phyloP scores from a whole-genome alignment of 352 stramenopile species.

The Pythium aquatile region DNA sequence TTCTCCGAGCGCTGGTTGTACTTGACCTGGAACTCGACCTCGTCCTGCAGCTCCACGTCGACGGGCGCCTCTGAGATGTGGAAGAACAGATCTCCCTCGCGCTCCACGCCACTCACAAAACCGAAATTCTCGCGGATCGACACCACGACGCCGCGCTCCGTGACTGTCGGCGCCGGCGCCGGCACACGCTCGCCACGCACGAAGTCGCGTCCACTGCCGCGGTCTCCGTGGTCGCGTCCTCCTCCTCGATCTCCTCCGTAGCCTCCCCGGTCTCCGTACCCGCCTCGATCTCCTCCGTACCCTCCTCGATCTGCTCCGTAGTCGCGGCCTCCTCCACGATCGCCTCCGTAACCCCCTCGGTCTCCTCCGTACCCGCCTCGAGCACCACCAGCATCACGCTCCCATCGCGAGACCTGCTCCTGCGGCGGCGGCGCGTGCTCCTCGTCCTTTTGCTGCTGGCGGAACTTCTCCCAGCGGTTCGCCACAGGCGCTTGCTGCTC shows the following conservation, averaged over 20 bases:
- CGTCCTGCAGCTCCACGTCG: constrained; percentile 65
- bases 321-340: background rate
- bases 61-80: constrained; percentile 75
- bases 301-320: background rate
- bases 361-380: constrained; percentile 7
- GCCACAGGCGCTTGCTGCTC: constrained; percentile 12
- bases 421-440: constrained; percentile 9
- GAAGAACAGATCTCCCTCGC: constrained; percentile 79
- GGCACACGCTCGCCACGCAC: constrained; percentile 12
- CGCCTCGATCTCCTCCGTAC: constrained; percentile 16
- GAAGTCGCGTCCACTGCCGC: constrained; percentile 1
- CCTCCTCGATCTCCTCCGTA: constrained; percentile 40
- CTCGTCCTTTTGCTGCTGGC: constrained; percentile 19
- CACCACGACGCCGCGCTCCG: constrained; percentile 29
- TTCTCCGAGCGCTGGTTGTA: constrained; percentile 73
- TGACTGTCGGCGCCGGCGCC: constrained; percentile 14
- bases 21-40: constrained; percentile 74
- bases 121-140: constrained; percentile 34
- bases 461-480: constrained; percentile 24
- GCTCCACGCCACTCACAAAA: constrained; percentile 50
- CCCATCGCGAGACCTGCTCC: constrained; percentile 4
- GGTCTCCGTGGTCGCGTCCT: constrained; percentile 8
- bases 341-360: constrained; percentile 5
- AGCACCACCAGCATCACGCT: constrained; percentile 1
- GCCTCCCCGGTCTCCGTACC: constrained; percentile 9